phyloP scores from a whole-genome alignment of 2,329 filamentous ascomycete species.

The Chaetomiaceae sp. region DNA sequence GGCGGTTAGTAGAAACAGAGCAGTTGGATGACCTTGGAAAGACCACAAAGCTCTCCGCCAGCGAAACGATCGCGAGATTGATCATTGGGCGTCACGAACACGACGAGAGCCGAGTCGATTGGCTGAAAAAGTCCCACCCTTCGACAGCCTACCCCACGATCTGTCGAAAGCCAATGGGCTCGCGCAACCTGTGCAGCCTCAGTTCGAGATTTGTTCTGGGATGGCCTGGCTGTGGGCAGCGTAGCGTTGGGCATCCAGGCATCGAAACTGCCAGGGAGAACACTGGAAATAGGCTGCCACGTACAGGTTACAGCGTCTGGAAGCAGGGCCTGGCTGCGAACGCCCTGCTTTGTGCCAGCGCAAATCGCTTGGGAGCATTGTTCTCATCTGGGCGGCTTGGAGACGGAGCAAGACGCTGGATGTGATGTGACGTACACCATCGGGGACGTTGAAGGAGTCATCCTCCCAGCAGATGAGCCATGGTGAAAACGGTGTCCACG shows the following conservation, averaged over 20 bases:
- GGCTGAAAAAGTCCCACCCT: neutral
- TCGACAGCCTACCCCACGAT: conserved; percentile 20
- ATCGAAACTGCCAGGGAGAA: conserved; percentile 9
- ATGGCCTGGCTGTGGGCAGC: too few species aligned
- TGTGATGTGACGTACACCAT: too few species aligned
- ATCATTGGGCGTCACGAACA: neutral
- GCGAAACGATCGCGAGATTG: too few species aligned
- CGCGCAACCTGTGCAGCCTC: conserved; percentile 15
- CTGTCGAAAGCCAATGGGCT: conserved; percentile 11
- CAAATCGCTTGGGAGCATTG: too few species aligned
- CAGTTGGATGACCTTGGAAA: too few species aligned
- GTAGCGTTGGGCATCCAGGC: conserved; percentile 23
- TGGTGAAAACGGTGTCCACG: too few species aligned
- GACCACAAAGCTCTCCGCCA: too few species aligned
- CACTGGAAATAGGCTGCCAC: conserved; percentile 18
- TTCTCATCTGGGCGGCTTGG: too few species aligned
- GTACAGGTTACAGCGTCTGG: conserved; percentile 18
- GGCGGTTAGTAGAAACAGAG: too few species aligned
- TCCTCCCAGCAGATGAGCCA: too few species aligned
- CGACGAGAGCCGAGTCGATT: neutral
- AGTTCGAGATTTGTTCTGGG: neutral
- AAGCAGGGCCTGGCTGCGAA: conserved; percentile 7
- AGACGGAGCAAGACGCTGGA: too few species aligned
- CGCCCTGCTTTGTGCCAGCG: conserved; percentile 3
- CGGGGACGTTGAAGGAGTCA: too few species aligned